A percentile compares a stretch with the other conserved stretches of the same genome.
These are phyloP conservation scores for Xylariaceae sp. DNA, from an alignment of 2,329 filamentous ascomycete species.

Conservation along the genomic window DNA sequence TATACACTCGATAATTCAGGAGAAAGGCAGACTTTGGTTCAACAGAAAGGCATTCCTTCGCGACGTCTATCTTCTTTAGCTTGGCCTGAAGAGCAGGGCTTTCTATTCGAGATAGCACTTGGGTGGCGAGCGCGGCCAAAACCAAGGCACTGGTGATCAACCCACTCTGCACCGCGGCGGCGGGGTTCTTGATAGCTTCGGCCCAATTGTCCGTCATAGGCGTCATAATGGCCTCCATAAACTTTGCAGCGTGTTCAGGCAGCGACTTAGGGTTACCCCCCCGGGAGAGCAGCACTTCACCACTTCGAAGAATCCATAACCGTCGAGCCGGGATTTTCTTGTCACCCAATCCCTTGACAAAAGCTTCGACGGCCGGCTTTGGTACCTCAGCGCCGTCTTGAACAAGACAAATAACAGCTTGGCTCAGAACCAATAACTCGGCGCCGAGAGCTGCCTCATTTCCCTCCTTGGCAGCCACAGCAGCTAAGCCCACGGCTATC, in stretches of 20 bases:
- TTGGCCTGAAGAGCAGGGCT: conserved; percentile 53
- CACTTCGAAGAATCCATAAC: conserved; percentile 79
- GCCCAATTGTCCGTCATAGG: conserved; percentile 74
- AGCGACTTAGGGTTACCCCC: conserved; percentile 53
- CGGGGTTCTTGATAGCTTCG: conserved; percentile 79
- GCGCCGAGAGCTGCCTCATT: conserved; percentile 83
- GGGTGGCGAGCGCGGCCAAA: conserved; percentile 67
- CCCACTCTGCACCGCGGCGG: conserved; percentile 80
- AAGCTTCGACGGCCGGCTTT: conserved; percentile 71
- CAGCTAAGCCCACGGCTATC: conserved; percentile 69
- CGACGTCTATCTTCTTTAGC: conserved; percentile 67
- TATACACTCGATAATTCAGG: conserved; percentile 83
- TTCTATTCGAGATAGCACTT: conserved; percentile 61
- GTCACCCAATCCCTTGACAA: conserved; percentile 82
- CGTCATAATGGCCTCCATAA: conserved; percentile 60
- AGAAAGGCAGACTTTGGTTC: conserved; percentile 89
- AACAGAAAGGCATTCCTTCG: conserved; percentile 69
- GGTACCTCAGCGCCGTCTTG: conserved; percentile 66
- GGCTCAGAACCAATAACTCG: conserved; percentile 74
- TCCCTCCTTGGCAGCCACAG: conserved; percentile 80
- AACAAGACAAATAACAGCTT: conserved; percentile 69
- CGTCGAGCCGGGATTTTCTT: conserved; percentile 81
- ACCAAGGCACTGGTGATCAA: conserved; percentile 82
- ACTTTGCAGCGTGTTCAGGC: conserved; percentile 54
- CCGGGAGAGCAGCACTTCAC: conserved; percentile 71